Evolutionary conservation across 805 yeast genomes (phyloP).

Genomic region (Candida vartiovaarae): DNA sequence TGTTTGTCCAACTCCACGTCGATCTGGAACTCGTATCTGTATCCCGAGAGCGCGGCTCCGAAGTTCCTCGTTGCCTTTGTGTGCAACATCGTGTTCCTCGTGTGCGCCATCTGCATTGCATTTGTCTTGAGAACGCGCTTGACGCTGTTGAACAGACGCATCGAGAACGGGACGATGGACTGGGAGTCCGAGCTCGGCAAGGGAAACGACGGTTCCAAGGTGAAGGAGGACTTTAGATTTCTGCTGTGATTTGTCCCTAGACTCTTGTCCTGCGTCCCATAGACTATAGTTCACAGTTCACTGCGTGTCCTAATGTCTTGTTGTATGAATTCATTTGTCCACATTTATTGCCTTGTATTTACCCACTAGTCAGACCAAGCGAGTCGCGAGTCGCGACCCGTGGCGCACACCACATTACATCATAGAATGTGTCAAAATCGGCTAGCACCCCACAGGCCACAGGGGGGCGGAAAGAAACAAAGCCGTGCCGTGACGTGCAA

Average conservation of each 20-base stretch:
- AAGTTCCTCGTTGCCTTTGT: conserved; percentile 39
- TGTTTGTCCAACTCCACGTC: conserved; percentile 50
- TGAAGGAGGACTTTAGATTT: conserved; percentile 39
- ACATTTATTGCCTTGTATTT: too few species aligned
- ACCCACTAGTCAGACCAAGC: too few species aligned
- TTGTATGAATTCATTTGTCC: too few species aligned
- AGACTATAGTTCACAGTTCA: too few species aligned
- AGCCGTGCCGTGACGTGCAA: too few species aligned
- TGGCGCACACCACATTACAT: too few species aligned
- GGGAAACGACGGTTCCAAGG: conserved; percentile 38
- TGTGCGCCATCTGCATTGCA: conserved; percentile 34
- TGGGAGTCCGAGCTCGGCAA: conserved; percentile 38
- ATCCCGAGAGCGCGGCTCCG: conserved; percentile 39
- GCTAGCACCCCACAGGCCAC: too few species aligned
- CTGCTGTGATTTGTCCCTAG: conserved; percentile 3
- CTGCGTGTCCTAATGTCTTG: too few species aligned
- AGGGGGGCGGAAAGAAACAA: too few species aligned
- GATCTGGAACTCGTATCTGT: conserved; percentile 48
- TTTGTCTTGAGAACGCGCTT: conserved; percentile 33
- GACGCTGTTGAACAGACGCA: conserved; percentile 32
- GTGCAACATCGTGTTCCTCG: conserved; percentile 42
- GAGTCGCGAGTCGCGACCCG: too few species aligned
- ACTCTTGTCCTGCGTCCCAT: too few species aligned
- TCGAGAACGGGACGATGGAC: conserved; percentile 39
- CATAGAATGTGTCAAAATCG: too few species aligned